A percentile compares a stretch with the other conserved stretches of the same genome.
phyloP scores from a whole-genome alignment of 257 asterid species.

The Solanum virginianum region DNA sequence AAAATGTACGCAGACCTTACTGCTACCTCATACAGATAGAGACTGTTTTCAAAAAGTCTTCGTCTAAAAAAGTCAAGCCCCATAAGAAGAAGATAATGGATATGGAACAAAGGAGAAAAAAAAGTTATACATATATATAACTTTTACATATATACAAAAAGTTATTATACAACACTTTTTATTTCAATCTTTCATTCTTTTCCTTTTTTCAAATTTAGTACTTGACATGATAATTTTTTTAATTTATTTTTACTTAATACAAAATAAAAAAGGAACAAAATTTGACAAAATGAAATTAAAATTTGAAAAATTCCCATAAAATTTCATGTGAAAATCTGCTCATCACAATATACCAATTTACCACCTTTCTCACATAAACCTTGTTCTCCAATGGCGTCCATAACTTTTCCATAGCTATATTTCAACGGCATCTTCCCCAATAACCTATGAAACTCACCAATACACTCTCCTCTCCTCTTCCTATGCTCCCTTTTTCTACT shows the following conservation, averaged over 20 bases:
- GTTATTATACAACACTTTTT: too few relatives aligned
- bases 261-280: too few relatives aligned
- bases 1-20: too few relatives aligned
- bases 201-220: neutral
- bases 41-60: too few relatives aligned
- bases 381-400: constrained; percentile 65
- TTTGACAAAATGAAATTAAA: neutral
- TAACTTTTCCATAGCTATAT: constrained; percentile 69
- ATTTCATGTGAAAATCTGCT: constrained; percentile 12
- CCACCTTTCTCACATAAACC: constrained; percentile 69
- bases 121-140: too few relatives aligned
- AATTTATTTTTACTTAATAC: neutral
- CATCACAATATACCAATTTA: constrained; percentile 57
- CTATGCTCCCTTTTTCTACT: constrained; percentile 65
- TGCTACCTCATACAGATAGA: too few relatives aligned
- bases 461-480: constrained; percentile 82
- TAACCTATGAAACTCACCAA: constrained; percentile 54
- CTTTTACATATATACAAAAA: too few relatives aligned
- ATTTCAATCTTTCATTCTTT: too few relatives aligned
- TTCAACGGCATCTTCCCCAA: constrained; percentile 67
- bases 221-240: too few relatives aligned
- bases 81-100: too few relatives aligned
- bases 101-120: too few relatives aligned
- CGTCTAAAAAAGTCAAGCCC: too few relatives aligned
- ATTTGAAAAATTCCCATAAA: neutral